phyloP scores from a whole-genome alignment of 1,284 basidiomycete genomes.

The Ustilago tritici region DNA sequence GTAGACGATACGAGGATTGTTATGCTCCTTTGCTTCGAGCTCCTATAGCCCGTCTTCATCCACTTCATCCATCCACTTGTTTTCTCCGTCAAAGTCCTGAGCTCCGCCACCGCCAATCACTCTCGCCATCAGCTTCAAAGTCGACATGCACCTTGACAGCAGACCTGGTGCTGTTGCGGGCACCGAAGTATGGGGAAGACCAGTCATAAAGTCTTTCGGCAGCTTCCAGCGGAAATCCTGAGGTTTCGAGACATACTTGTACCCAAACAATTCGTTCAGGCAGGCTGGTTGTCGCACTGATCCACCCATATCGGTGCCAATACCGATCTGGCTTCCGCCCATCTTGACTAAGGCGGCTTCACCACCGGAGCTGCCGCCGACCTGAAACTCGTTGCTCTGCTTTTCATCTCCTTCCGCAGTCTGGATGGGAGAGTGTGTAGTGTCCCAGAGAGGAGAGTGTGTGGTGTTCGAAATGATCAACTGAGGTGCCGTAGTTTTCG shows the following conservation, averaged over 20 bases:
- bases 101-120: background rate
- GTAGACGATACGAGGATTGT: slow-evolving; percentile 24
- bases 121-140: slow-evolving; percentile 7
- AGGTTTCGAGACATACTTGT: slow-evolving; percentile 23
- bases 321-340: slow-evolving; percentile 44
- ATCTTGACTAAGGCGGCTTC: slow-evolving; percentile 48
- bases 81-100: slow-evolving; percentile 2
- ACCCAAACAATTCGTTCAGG: slow-evolving; percentile 34
- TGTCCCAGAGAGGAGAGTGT: slow-evolving; percentile 41
- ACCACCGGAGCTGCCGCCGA: slow-evolving; percentile 57
- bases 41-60: background rate
- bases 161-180: slow-evolving; percentile 44
- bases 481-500: slow-evolving; percentile 56
- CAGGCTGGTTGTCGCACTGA: slow-evolving; percentile 53
- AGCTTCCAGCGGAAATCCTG: slow-evolving; percentile 23
- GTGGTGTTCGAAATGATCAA: slow-evolving; percentile 52
- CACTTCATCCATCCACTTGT: slow-evolving; percentile 1
- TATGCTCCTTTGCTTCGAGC: slow-evolving; percentile 4
- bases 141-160: slow-evolving; percentile 10
- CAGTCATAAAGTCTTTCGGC: slow-evolving; percentile 38
- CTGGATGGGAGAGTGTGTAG: slow-evolving; percentile 10
- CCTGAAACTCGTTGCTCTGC: slow-evolving; percentile 34
- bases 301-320: slow-evolving; percentile 61
- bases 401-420: background rate
- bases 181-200: slow-evolving; percentile 34